Evolutionary conservation across 2,329 filamentous ascomycete genomes (phyloP), one percentile per base, ranked within the genome.

Genomic region (Diaporthe ampelina): DNA sequence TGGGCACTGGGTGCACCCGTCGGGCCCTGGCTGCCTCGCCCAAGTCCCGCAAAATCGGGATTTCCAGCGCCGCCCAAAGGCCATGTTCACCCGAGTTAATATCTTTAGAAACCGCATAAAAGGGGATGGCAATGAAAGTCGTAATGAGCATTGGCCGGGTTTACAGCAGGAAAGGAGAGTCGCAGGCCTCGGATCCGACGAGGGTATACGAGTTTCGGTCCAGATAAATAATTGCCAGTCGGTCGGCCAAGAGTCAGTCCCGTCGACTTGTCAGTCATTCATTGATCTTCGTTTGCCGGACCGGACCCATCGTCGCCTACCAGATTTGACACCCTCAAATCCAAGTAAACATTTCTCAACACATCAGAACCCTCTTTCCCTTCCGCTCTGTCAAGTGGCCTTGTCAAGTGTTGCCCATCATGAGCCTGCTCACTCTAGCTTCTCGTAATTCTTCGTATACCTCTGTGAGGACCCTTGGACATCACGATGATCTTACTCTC

Each of bases 401-500:
- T 74, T 72, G 76, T 76, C 79, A 73, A 54, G 81, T 81, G 78
- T 78, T 82, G 76, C 79, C 79, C 75, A 79, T 45, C 57, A 72
- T 72, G 58, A 72, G 70, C 52, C 57, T 72, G 29, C 32, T 72
- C 29, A 59, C 70, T 10, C 43, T 72, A 54, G 48, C 63, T 43
- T 32, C 70, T 43, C 70, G 54, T 35, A 63, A 54, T 43, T 59
- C 58, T 24, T 72, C 70, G 19, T 54, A 72, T 5, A 72, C 70
- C 15, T 63, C 70, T 8, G 45, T 72, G 24, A 72, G 50, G 57
- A 72, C 59, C 8, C n/a, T 63, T 37, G 70, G 70, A 19, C 70
- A 72, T 32, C 70, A 72, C 10, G 70, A 72, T 54, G 86, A 88
- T 78, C 88, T 95, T 77, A 96, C 94, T 77, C 88, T 97, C 85